phyloP scores from a whole-genome alignment of 768 basidiomycete genomes.

The Auriscalpium microsporum region DNA sequence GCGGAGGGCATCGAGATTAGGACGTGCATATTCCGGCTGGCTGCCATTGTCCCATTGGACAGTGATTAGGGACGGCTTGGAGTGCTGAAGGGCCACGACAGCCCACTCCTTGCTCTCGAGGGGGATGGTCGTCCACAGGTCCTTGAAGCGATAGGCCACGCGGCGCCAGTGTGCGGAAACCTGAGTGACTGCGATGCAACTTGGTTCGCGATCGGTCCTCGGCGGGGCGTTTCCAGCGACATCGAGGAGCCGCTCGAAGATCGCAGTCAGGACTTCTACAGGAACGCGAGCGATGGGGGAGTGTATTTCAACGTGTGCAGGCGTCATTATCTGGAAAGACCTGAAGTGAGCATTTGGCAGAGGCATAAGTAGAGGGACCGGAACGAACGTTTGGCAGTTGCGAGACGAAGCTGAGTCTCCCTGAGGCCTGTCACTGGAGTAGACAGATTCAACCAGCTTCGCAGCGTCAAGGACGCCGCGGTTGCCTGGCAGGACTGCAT shows the following conservation, averaged over 20 bases:
- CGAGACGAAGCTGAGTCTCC: too few relatives aligned
- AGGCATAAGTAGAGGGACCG: too few relatives aligned
- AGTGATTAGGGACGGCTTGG: not conserved
- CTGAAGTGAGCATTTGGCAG: too few relatives aligned
- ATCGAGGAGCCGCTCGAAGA: not conserved
- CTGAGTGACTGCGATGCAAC: not conserved
- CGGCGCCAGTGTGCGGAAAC: not conserved
- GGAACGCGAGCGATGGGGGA: not conserved
- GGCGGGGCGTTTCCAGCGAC: not conserved
- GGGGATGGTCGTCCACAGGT: not conserved
- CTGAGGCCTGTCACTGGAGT: too few relatives aligned
- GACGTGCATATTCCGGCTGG: not conserved
- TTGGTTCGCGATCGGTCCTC: not conserved
- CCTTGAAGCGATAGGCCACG: not conserved
- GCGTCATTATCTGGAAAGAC: too few relatives aligned
- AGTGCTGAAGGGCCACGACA: not conserved
- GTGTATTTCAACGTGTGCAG: too few relatives aligned
- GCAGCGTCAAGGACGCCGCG: too few relatives aligned
- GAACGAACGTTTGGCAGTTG: too few relatives aligned
- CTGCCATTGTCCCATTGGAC: not conserved
- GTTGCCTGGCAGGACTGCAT: too few relatives aligned
- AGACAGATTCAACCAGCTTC: too few relatives aligned
- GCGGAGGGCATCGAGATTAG: not conserved
- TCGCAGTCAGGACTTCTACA: not conserved
- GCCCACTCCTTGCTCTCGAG: not conserved